These are phyloP conservation scores for Fusarium nematophilum DNA, from an alignment of 2,329 filamentous ascomycete genomes.

Conservation along the genomic window DNA sequence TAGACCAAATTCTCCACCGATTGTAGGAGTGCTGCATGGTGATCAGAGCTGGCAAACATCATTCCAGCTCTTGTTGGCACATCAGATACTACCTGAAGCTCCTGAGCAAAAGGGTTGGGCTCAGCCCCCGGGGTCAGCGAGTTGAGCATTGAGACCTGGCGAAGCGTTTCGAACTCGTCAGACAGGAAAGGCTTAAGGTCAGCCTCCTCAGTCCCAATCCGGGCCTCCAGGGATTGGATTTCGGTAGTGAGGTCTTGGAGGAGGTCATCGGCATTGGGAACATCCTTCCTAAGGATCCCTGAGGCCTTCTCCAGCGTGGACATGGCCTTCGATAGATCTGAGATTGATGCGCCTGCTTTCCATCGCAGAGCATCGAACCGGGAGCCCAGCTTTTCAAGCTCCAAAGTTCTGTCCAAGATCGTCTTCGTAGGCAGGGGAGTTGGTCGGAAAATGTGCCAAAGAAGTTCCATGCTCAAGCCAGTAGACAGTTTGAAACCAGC, in stretches of 20 bases:
- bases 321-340: slow-evolving; percentile 65
- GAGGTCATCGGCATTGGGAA: slow-evolving; percentile 57
- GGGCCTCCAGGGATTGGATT: slow-evolving; percentile 62
- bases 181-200: slow-evolving; percentile 62
- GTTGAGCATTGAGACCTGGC: slow-evolving; percentile 63
- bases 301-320: slow-evolving; percentile 67
- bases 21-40: slow-evolving; percentile 57
- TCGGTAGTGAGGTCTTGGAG: slow-evolving; percentile 62
- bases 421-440: slow-evolving; percentile 60
- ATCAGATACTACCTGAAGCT: slow-evolving; percentile 62
- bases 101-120: slow-evolving; percentile 39
- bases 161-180: slow-evolving; percentile 66
- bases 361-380: slow-evolving; percentile 72
- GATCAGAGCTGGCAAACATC: slow-evolving; percentile 48
- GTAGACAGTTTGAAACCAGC: slow-evolving; percentile 78
- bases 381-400: slow-evolving; percentile 66
- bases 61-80: slow-evolving; percentile 50
- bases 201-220: slow-evolving; percentile 55
- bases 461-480: slow-evolving; percentile 80
- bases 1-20: slow-evolving; percentile 60
- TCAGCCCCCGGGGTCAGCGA: slow-evolving; percentile 9
- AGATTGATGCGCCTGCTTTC: slow-evolving; percentile 64
- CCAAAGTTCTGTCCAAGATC: slow-evolving; percentile 58
- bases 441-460: slow-evolving; percentile 82
- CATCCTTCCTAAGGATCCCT: slow-evolving; percentile 59